A percentile compares a stretch with the other conserved stretches of the same genome.
Conservation (phyloP, 306 rosid genomes). For the Acacia confusa region DNA sequence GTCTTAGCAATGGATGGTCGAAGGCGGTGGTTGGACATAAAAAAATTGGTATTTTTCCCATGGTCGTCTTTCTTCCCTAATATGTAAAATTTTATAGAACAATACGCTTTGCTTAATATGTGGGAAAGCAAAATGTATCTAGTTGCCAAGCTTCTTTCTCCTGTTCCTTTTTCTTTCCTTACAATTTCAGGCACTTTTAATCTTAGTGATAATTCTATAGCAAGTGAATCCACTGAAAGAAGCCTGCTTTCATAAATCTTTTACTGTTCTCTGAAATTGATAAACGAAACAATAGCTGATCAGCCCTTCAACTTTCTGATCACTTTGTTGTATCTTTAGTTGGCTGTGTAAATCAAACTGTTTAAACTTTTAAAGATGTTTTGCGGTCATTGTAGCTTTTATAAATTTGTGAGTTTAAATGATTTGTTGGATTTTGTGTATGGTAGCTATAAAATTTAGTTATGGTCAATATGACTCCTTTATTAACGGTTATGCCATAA, state of each 20-base stretch:
- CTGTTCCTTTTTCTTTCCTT: not conserved
- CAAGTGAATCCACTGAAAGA: slow-evolving; percentile 11
- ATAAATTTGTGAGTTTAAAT: not conserved
- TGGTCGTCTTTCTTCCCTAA: slow-evolving; percentile 2
- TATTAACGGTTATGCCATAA: slow-evolving; percentile 4
- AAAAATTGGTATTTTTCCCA: slow-evolving; percentile 68
- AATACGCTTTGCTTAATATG: not conserved
- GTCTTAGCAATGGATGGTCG: slow-evolving; percentile 99
- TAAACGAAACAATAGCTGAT: slow-evolving; percentile 5
- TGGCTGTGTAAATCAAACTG: slow-evolving; percentile 5
- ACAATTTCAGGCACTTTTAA: slow-evolving; percentile 5
- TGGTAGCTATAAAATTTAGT: slow-evolving; percentile 1
- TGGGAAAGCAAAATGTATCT: slow-evolving; percentile 2
- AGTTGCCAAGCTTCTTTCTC: not conserved
- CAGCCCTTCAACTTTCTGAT: slow-evolving; percentile 22
- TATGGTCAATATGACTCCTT: slow-evolving; percentile 10
- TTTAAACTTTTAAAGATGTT: slow-evolving; percentile 9
- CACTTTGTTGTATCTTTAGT: slow-evolving; percentile 1
- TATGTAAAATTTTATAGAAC: slow-evolving; percentile 17
- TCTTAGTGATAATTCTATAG: not conserved
- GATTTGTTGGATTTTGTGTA: slow-evolving; percentile 11
- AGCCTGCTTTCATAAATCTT: slow-evolving; percentile 11
- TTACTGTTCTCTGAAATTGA: slow-evolving; percentile 17
- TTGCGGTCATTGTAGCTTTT: slow-evolving; percentile 8
- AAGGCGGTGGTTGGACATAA: slow-evolving; percentile 94